Percentiles rank a stretch among this genome's conserved stretches.
phyloP scores from a whole-genome alignment of 129 eudicot genomes.

The Solidago caesia region DNA sequence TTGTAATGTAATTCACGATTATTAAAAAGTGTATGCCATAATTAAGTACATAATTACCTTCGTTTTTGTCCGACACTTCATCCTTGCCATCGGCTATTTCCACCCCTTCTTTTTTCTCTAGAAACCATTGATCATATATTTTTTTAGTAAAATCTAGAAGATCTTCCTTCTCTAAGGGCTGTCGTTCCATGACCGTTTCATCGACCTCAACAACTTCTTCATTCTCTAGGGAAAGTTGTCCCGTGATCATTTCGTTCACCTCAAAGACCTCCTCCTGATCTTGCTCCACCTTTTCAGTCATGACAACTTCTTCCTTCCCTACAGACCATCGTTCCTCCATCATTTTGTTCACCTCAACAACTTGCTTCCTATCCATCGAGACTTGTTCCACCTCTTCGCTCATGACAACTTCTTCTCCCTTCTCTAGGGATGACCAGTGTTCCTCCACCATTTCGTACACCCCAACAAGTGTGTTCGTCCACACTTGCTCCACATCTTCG shows the following conservation, averaged over 20 bases:
- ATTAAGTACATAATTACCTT: too few relatives aligned
- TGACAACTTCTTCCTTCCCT: background rate
- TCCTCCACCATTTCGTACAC: background rate
- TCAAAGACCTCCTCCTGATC: background rate
- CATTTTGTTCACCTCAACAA: background rate
- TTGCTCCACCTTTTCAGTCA: background rate
- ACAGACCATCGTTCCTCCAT: background rate
- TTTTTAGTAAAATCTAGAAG: background rate
- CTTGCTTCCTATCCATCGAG: background rate
- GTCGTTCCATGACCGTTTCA: background rate
- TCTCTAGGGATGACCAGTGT: background rate
- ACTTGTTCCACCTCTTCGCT: background rate
- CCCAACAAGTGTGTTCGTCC: background rate
- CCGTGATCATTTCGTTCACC: background rate
- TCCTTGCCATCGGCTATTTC: too few relatives aligned
- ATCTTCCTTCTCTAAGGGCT: background rate
- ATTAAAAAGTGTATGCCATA: too few relatives aligned
- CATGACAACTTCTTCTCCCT: background rate
- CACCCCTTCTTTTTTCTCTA: background rate
- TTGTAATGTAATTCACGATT: too few relatives aligned
- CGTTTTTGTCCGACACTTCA: too few relatives aligned
- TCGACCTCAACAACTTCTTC: background rate
- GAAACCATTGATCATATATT: background rate
- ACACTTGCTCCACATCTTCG: background rate
- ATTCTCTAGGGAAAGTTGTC: background rate